Evolutionary conservation across 2,329 filamentous ascomycete species (phyloP), one percentile per base, ranked within the genome.

Genomic region (Aspergillus intermedius): DNA sequence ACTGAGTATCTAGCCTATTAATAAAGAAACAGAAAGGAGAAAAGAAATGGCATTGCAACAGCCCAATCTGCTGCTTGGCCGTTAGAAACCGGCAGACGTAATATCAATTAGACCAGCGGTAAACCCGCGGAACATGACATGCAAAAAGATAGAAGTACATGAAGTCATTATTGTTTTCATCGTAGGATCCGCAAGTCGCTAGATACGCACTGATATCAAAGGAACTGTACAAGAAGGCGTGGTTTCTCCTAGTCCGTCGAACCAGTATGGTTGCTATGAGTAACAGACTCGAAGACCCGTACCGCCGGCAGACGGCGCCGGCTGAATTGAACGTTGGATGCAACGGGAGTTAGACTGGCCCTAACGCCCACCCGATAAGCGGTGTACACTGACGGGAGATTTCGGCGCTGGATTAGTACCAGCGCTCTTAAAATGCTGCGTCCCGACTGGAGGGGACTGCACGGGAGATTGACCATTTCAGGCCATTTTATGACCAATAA

Each of bases 311-410:
- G 15, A 17, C 34, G 34, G 34, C 15, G 34, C 15, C 34, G 17
- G 8, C 8, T 9, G 34, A 35, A n/a, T 35, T 35, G 25, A 30
- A 30, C 15, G n/a, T 35, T 35, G 34, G 7, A 35, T 35, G 34
- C n/a, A 35, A 35, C 4, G 34, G 34, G 15, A n/a, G 34, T 35
- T 17, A 17, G 8, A 30, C 25, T 30, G 25, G 34, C 13, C 34
- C 13, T 35, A 35, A n/a, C 15, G 34, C 13, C 47, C 35, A 46
- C 46, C 50, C 48, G 47, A 49, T 9, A 39, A 46, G 49, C 45
- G 47, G 5, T 53, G 48, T 40, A 46, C 42, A 45, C 45, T 48
- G 52, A 53, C 41, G 49, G 47, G 44, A 37, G 30, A 44, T 22
- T n/a, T 47, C 40, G 42, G 49, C 43, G 48, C 44, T 44, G 46